Percentiles rank a stretch among this genome's conserved stretches.
Evolutionary conservation across 139 green algal species (phyloP).

Genomic region (Asterochloris erici): DNA sequence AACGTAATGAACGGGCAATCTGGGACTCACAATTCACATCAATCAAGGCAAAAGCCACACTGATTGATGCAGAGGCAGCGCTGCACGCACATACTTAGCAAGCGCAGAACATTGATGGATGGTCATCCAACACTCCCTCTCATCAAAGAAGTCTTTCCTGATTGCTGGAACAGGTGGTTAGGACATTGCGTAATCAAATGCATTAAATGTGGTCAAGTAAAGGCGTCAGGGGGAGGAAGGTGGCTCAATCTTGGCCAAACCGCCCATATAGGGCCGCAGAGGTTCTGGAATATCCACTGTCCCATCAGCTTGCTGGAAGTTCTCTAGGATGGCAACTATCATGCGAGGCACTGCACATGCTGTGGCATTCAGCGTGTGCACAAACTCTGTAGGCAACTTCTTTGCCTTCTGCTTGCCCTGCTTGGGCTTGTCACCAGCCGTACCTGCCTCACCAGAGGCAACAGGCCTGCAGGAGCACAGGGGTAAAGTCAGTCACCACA

Average conservation of each 20-base stretch:
- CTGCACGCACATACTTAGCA: too few relatives aligned
- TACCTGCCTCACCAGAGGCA: not conserved
- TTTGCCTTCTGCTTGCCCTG: conserved; percentile 46
- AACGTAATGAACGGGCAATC: too few relatives aligned
- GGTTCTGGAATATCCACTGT: conserved; percentile 80
- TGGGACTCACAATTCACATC: too few relatives aligned
- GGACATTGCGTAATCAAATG: too few relatives aligned
- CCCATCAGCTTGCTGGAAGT: conserved; percentile 93
- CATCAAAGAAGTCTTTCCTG: too few relatives aligned
- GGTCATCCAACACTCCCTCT: too few relatives aligned
- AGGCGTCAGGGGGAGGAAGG: not conserved
- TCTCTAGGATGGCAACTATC: conserved; percentile 97
- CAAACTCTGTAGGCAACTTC: conserved; percentile 73
- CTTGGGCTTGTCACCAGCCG: conserved; percentile 22
- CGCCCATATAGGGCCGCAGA: conserved; percentile 90
- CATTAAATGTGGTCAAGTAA: too few relatives aligned
- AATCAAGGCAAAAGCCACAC: too few relatives aligned
- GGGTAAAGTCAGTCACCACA: not conserved
- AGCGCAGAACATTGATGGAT: too few relatives aligned
- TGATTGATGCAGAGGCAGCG: too few relatives aligned
- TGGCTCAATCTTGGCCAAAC: conserved; percentile 41
- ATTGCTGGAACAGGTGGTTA: too few relatives aligned
- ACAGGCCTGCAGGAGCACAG: conserved; percentile 3
- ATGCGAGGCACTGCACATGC: conserved; percentile 94
- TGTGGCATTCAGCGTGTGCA: conserved; percentile 98